Conservation (phyloP, 176 grass and related monocot genomes). For the Zea luxurians region DNA sequence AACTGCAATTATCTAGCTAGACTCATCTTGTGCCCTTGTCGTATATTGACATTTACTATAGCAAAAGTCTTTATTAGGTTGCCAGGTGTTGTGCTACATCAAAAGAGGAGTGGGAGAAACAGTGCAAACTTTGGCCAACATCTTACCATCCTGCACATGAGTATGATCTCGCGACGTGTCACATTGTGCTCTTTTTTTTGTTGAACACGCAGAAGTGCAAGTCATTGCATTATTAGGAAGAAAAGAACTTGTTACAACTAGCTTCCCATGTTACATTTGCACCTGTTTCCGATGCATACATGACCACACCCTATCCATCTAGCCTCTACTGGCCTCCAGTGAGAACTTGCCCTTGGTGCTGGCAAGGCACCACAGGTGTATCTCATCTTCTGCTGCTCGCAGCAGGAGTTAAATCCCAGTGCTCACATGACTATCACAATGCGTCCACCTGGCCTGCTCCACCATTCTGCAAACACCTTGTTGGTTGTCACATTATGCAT, state of each 20-base stretch:
- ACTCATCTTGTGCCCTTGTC: background rate
- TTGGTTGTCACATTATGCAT: slow-evolving; percentile 8
- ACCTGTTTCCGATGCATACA: background rate
- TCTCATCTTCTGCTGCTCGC: too few relatives aligned
- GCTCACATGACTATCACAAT: background rate
- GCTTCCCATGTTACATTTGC: background rate
- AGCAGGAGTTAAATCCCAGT: background rate
- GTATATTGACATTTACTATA: slow-evolving; percentile 41
- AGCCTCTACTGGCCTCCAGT: background rate
- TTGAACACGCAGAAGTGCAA: background rate
- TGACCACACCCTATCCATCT: background rate
- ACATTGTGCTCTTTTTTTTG: background rate
- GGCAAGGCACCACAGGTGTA: background rate
- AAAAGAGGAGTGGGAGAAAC: slow-evolving; percentile 92
- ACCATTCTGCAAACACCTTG: background rate
- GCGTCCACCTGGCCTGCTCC: background rate
- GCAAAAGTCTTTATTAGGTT: slow-evolving; percentile 56
- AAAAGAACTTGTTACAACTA: background rate
- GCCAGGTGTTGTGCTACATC: slow-evolving; percentile 69
- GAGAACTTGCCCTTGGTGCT: background rate
- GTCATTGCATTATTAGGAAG: background rate
- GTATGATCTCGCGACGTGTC: slow-evolving; percentile 40
- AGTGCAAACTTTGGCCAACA: slow-evolving; percentile 96
- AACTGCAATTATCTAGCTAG: background rate
- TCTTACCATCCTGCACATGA: slow-evolving; percentile 78